These are phyloP conservation scores for Arthrobotrys pseudoclavata DNA, from an alignment of 2,329 filamentous ascomycete genomes.

Conservation along the genomic window DNA sequence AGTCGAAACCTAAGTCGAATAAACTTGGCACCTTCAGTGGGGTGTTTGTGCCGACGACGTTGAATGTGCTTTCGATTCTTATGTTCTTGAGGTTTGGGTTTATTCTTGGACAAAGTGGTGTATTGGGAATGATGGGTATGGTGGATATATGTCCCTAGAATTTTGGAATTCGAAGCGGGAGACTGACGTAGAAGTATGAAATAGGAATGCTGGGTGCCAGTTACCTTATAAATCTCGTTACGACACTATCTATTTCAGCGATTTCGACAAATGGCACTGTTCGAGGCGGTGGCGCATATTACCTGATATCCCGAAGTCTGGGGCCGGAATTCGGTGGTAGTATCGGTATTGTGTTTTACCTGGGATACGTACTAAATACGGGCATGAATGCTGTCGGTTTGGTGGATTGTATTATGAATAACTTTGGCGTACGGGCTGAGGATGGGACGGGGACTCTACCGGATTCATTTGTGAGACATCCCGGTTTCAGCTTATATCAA, in stretches of 20 bases:
- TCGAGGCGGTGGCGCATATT: constrained; percentile 88
- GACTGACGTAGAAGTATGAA: constrained; percentile 8
- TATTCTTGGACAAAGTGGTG: constrained; percentile 82
- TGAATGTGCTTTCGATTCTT: constrained; percentile 89
- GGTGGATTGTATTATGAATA: constrained; percentile 83
- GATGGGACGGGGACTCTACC: constrained; percentile 74
- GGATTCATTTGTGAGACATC: constrained; percentile 66
- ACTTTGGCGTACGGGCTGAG: constrained; percentile 74
- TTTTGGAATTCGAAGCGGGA: background rate
- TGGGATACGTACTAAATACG: constrained; percentile 90
- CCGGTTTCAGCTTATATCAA: constrained; percentile 3
- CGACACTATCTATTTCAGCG: constrained; percentile 85
- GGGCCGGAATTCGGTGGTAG: constrained; percentile 91
- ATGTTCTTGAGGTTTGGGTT: constrained; percentile 93
- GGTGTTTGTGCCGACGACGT: constrained; percentile 85
- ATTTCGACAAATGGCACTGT: constrained; percentile 93
- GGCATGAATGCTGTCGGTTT: constrained; percentile 89
- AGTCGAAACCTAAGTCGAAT: constrained; percentile 63
- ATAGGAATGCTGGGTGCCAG: constrained; percentile 69
- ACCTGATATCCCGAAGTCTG: constrained; percentile 85
- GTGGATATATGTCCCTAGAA: constrained; percentile 35
- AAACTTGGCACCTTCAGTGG: constrained; percentile 84
- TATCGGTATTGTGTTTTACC: constrained; percentile 87
- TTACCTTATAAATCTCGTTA: constrained; percentile 85
- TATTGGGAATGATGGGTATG: constrained; percentile 83